A percentile compares a stretch with the other conserved stretches of the same genome.
These are phyloP conservation scores for Pezicula carpinea DNA, from an alignment of 2,329 filamentous ascomycete species.

Conservation along the genomic window DNA sequence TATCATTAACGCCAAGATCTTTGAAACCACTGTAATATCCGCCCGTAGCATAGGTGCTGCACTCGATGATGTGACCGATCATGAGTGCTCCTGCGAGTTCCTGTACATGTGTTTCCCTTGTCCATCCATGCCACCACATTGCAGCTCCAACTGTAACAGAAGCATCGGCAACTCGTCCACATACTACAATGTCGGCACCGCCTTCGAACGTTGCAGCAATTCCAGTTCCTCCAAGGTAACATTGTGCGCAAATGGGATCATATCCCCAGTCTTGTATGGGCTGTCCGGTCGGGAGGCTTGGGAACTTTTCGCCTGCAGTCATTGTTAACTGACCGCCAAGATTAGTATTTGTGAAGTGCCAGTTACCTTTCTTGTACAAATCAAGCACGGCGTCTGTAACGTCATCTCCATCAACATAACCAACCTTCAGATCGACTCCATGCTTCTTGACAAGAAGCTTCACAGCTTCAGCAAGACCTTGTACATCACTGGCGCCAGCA, in stretches of 20 bases:
- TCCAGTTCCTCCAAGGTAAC: constrained; percentile 32
- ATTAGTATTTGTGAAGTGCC: too few relatives aligned
- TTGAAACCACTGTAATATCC: constrained; percentile 21
- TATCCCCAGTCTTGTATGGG: constrained; percentile 14
- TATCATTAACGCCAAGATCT: constrained; percentile 23
- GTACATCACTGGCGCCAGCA: constrained; percentile 47
- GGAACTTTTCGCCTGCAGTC: constrained; percentile 28
- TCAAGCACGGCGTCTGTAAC: constrained; percentile 23
- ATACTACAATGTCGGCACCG: constrained; percentile 38
- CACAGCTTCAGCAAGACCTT: constrained; percentile 32
- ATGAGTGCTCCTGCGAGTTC: constrained; percentile 32
- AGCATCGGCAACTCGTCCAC: constrained; percentile 37
- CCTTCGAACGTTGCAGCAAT: constrained; percentile 33
- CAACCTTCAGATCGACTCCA: constrained; percentile 31
- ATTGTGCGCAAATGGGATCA: constrained; percentile 15
- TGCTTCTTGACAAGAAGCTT: not conserved
- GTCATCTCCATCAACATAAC: constrained; percentile 40
- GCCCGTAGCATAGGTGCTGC: constrained; percentile 16
- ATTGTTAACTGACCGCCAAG: too few relatives aligned
- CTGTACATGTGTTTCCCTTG: constrained; percentile 25
- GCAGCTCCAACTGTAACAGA: constrained; percentile 35
- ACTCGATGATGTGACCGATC: constrained; percentile 23
- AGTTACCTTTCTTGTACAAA: not conserved
- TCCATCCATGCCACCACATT: constrained; percentile 37
- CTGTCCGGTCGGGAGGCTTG: constrained; percentile 25